Base-by-base conservation (phyloP, 2,329 filamentous ascomycete species). In the Seiridium unicorne region DNA sequence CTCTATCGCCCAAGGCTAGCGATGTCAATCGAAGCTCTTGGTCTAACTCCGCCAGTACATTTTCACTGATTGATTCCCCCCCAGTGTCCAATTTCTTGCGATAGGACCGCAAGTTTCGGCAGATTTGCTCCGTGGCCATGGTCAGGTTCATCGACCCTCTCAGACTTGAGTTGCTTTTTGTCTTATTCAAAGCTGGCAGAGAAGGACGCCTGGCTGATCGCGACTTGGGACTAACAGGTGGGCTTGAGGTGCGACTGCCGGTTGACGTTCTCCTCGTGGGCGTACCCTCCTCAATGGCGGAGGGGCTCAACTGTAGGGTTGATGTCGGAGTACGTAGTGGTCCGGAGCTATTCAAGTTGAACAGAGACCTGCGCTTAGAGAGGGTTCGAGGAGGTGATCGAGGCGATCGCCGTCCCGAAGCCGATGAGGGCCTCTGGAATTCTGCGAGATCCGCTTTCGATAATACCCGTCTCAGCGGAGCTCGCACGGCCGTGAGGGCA, bases 391-490 rank as follows among this genome's bases (percentile, higher is more conserved):
- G 81, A 0, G 86, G 85, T 1, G 85, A 88, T 32, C 78, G 79
- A 26, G 18, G 18, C 18, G 18, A 26, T 48, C 82, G 79, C 49
- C 82, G 79, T 3, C 83, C 82, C 6, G 73, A 70, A 7, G 68
- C 55, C 7, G 78, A 68, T 0, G 79, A 77, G 3, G 82, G 77
- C 4, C 84, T 77, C 63, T 87, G 85, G 62, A 96, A 93, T 62
- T 93, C 91, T 7, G 92, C 90, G 46, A 98, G 79, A 68, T 98
- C 94, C 0, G 90, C 89, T 67, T 91, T 92, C 1, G 93, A 97
- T 38, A 98, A 80, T 7, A 99, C 90, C 59, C 91, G 90, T 57
- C 95, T 85, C 40, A 98, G 77, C 3, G 94, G 93, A 42, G 89
- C 91, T 36, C 88, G 87, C 44, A 82, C 80, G 1, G 85, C 79